A percentile compares a stretch with the other conserved stretches of the same genome.
Conservation (phyloP, 768 basidiomycete species). For the Phaffia australis region DNA sequence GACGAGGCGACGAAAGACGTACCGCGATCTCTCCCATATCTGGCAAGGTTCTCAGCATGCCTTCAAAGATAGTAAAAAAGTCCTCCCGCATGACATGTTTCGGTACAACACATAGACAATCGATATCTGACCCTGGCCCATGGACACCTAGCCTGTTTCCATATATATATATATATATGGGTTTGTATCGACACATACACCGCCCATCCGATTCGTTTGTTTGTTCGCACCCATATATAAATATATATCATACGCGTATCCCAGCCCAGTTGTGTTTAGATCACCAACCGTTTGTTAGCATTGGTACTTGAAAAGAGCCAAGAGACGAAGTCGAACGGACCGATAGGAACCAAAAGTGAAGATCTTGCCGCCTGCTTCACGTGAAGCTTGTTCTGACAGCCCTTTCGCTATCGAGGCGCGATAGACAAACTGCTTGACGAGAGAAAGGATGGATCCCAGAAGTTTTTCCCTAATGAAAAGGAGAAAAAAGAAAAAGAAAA, state of each 20-base stretch:
- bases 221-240: too few species aligned
- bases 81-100: slow-evolving; percentile 92
- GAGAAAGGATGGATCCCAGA: slow-evolving; percentile 71
- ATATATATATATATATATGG: too few species aligned
- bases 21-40: slow-evolving; percentile 84
- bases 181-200: too few species aligned
- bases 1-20: slow-evolving; percentile 37
- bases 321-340: slow-evolving; percentile 28
- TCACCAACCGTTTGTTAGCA: not conserved
- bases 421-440: slow-evolving; percentile 88
- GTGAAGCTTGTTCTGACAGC: slow-evolving; percentile 75
- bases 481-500: not conserved
- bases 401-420: slow-evolving; percentile 66
- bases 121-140: slow-evolving; percentile 90
- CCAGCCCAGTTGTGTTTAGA: not conserved
- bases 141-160: slow-evolving; percentile 70
- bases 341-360: slow-evolving; percentile 97
- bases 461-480: slow-evolving; percentile 64
- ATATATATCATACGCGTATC: too few species aligned
- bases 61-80: slow-evolving; percentile 84
- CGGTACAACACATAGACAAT: slow-evolving; percentile 94
- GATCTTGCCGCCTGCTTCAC: slow-evolving; percentile 90
- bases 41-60: slow-evolving; percentile 71
- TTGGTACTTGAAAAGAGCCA: not conserved
- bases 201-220: too few species aligned